Conservation (phyloP, 2,329 filamentous ascomycete species). For the Alternaria atra region DNA sequence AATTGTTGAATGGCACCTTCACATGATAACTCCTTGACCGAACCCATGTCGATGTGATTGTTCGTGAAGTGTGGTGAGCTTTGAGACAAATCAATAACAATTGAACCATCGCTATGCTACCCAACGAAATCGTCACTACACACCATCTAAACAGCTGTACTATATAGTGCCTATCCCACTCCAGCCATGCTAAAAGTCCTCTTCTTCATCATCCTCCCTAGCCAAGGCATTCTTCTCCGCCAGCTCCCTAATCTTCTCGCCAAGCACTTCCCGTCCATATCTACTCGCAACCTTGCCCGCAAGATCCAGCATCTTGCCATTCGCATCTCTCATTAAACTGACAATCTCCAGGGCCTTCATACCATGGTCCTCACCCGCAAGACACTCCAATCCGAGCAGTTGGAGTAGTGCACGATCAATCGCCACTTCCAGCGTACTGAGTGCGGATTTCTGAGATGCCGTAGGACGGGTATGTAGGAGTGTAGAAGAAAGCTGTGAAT, state of each 20-base stretch:
- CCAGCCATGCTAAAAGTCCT: neutral
- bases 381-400: constrained; percentile 87
- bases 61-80: too few species aligned
- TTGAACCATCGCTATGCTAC: neutral
- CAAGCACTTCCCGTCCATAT: constrained; percentile 80
- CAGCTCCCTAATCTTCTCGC: constrained; percentile 88
- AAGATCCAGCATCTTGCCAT: constrained; percentile 89
- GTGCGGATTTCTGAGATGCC: constrained; percentile 70
- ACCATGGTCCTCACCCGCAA: constrained; percentile 88
- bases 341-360: constrained; percentile 97
- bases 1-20: constrained; percentile 25
- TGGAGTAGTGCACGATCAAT: constrained; percentile 91
- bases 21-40: neutral
- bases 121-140: neutral
- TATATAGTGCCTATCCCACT: neutral
- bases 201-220: constrained; percentile 49
- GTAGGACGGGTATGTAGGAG: constrained; percentile 72
- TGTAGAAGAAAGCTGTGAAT: constrained; percentile 78
- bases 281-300: constrained; percentile 88
- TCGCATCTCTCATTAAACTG: constrained; percentile 81
- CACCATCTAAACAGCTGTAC: neutral
- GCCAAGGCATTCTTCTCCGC: constrained; percentile 75
- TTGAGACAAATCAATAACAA: too few species aligned
- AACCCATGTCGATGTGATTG: too few species aligned
- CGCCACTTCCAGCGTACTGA: constrained; percentile 79